Conservation (phyloP, 805 yeast species). For the Teunomyces lycoperdinae region DNA sequence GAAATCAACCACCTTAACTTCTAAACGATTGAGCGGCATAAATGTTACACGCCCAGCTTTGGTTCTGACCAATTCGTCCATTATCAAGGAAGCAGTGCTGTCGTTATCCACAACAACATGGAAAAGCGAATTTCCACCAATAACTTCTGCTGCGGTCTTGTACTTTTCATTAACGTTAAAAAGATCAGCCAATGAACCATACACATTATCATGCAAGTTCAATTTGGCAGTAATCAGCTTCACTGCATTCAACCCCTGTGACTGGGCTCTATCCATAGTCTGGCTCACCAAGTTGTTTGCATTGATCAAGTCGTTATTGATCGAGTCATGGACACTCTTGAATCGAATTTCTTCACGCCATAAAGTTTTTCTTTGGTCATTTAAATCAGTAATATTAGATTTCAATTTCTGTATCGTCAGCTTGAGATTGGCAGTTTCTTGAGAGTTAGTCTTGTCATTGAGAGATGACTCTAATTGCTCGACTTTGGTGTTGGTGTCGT, state of each 20-base stretch:
- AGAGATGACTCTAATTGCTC: conserved; percentile 24
- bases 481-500: conserved; percentile 11
- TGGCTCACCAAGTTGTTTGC: conserved; percentile 63
- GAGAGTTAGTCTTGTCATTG: conserved; percentile 4
- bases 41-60: conserved; percentile 86
- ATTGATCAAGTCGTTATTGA: conserved; percentile 50
- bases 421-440: conserved; percentile 16
- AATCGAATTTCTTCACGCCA: conserved; percentile 80
- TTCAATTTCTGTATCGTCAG: conserved; percentile 42
- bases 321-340: conserved; percentile 53
- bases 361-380: conserved; percentile 65
- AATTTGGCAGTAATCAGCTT: conserved; percentile 58
- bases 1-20: conserved; percentile 39
- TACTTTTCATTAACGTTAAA: conserved; percentile 79
- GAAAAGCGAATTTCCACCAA: conserved; percentile 83
- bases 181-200: conserved; percentile 84
- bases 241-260: conserved; percentile 69
- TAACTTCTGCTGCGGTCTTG: conserved; percentile 80
- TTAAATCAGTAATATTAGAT: conserved; percentile 39
- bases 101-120: conserved; percentile 89
- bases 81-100: conserved; percentile 71
- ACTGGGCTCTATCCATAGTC: conserved; percentile 71
- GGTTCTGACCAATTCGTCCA: conserved; percentile 70
- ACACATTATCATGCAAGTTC: conserved; percentile 58
- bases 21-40: conserved; percentile 78